Evolutionary conservation across 1,139 yeast genomes (phyloP).

Genomic region (Scheffersomyces illinoinensis): DNA sequence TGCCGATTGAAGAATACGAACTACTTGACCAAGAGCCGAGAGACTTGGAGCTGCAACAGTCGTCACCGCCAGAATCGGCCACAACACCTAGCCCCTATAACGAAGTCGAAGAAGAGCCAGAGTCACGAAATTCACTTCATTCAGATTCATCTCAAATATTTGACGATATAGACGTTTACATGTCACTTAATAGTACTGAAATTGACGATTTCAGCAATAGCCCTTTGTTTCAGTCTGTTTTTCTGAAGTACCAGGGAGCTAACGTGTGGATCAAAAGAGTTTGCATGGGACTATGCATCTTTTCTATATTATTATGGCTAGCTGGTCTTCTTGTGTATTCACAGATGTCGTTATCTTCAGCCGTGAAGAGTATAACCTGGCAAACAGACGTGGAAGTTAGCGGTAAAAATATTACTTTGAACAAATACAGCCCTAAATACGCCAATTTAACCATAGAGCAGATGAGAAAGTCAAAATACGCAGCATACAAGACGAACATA

Average conservation of each 20-base stretch:
- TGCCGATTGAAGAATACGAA: conserved; percentile 22
- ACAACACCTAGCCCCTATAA: background rate
- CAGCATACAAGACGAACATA: conserved; percentile 18
- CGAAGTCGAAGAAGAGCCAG: background rate
- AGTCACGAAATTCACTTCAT: conserved; percentile 4
- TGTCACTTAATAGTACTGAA: conserved; percentile 9
- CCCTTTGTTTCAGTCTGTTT: conserved; percentile 25
- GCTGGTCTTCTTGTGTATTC: conserved; percentile 32
- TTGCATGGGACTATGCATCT: conserved; percentile 6
- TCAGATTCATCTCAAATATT: conserved; percentile 29
- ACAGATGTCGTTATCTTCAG: conserved; percentile 20
- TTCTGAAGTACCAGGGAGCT: conserved; percentile 19
- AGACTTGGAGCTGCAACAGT: background rate
- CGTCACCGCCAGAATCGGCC: background rate
- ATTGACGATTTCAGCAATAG: conserved; percentile 26
- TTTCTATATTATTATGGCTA: conserved; percentile 25
- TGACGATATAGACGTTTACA: conserved; percentile 26
- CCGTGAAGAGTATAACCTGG: conserved; percentile 25
- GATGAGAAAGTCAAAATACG: conserved; percentile 25
- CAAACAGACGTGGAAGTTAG: conserved; percentile 28
- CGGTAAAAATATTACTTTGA: conserved; percentile 35
- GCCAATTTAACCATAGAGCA: conserved; percentile 32
- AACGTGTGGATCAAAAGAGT: conserved; percentile 7
- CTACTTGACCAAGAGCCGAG: conserved; percentile 18
- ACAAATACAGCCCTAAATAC: conserved; percentile 26